A percentile compares a stretch with the other conserved stretches of the same genome.
These are phyloP conservation scores for Dillenia turbinata DNA, from an alignment of 164 flowering plant genomes.

Conservation along the genomic window DNA sequence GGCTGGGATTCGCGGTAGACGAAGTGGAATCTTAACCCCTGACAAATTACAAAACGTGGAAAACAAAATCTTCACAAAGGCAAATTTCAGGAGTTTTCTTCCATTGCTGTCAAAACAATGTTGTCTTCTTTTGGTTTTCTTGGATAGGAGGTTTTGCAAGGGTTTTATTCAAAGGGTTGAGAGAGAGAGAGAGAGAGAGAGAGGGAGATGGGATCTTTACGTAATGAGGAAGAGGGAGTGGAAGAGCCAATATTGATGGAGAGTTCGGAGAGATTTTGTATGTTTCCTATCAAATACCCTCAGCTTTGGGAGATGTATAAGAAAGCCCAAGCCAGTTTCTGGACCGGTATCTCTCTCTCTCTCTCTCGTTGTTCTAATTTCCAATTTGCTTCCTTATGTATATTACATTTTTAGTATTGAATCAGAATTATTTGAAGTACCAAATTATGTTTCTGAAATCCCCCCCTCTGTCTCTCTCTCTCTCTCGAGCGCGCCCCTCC, in stretches of 20 bases:
- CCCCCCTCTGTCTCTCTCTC: too few relatives aligned
- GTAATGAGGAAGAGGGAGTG: slow-evolving; percentile 24
- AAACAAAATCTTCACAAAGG: too few relatives aligned
- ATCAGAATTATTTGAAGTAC: too few relatives aligned
- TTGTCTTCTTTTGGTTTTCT: background rate
- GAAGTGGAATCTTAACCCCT: background rate
- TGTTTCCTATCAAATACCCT: slow-evolving; percentile 70
- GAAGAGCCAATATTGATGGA: slow-evolving; percentile 60
- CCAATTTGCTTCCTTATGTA: background rate
- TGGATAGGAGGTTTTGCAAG: slow-evolving; percentile 26
- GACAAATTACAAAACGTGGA: background rate
- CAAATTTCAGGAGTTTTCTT: too few relatives aligned
- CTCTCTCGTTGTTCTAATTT: slow-evolving; percentile 1
- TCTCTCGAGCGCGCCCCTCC: too few relatives aligned
- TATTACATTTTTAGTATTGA: too few relatives aligned
- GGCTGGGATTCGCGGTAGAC: too few relatives aligned
- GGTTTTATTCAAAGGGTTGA: slow-evolving; percentile 14
- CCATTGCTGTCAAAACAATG: background rate
- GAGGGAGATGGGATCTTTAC: slow-evolving; percentile 49
- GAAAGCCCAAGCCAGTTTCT: slow-evolving; percentile 77
- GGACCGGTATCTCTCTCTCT: slow-evolving; percentile 53
- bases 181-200: slow-evolving; percentile 1
- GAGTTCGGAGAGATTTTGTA: slow-evolving; percentile 58
- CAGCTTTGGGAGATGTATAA: slow-evolving; percentile 95
- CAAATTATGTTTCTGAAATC: too few relatives aligned